phyloP scores from a whole-genome alignment of 345 rosid species.

The Euclidium syriacum region DNA sequence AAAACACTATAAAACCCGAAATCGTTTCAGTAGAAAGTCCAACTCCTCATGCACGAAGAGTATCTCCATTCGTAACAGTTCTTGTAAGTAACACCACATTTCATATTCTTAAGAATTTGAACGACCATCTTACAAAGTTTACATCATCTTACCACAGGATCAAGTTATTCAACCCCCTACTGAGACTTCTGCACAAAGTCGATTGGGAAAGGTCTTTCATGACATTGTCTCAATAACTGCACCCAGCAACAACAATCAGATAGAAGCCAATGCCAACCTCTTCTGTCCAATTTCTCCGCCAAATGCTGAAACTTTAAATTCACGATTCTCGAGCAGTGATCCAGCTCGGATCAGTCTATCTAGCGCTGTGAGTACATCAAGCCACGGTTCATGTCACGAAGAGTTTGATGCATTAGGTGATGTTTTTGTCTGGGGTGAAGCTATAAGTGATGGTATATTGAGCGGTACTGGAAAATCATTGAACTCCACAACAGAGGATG shows the following conservation, averaged over 20 bases:
- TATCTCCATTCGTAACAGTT: constrained; percentile 45
- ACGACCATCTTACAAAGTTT: constrained; percentile 16
- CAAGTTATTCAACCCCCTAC: constrained; percentile 40
- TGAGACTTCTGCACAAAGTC: constrained; percentile 41
- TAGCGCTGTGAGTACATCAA: constrained; percentile 76
- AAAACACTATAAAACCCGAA: constrained; percentile 43
- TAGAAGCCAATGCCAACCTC: constrained; percentile 40
- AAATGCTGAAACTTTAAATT: constrained; percentile 41
- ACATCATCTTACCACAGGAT: constrained; percentile 40
- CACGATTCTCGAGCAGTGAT: constrained; percentile 55
- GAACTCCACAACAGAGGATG: constrained; percentile 38
- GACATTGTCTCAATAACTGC: constrained; percentile 66
- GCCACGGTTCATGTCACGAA: constrained; percentile 76
- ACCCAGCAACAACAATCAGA: constrained; percentile 30
- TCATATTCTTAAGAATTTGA: background rate
- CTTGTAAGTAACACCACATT: constrained; percentile 42
- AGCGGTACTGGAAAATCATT: constrained; percentile 43
- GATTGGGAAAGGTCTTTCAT: constrained; percentile 66
- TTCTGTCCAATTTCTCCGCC: constrained; percentile 23
- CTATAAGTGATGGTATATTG: constrained; percentile 49
- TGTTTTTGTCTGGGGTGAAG: constrained; percentile 93
- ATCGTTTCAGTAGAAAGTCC: constrained; percentile 47
- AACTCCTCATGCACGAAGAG: constrained; percentile 31
- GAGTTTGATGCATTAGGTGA: constrained; percentile 84
- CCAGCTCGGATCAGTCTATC: constrained; percentile 69